Evolutionary conservation across 768 basidiomycete species (phyloP), one percentile per base, ranked within the genome.

Genomic region (Ephemerocybe angulata): DNA sequence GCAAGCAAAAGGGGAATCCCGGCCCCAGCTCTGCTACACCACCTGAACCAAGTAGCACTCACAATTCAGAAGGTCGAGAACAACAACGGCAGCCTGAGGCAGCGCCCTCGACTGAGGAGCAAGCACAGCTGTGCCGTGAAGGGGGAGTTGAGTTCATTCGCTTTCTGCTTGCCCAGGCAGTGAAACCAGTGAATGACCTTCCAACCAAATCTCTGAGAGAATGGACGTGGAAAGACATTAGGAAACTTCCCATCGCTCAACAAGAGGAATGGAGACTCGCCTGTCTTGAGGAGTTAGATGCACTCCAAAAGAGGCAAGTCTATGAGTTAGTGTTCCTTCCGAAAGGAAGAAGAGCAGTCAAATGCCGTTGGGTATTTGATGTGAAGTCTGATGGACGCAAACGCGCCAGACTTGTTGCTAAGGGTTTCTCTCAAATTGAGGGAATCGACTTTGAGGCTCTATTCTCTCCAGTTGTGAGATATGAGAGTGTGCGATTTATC

Each of bases 301-400:
- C 57, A 6, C 53, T 58, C 15, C 22, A 51, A 24, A 54, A 54
- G 24, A 15, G 53, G 3, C 13, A 51, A 4, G 57, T 58, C 17
- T 54, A 50, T 22, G 17, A 15, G 5, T 1, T 58, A 2, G 33
- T 46, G 12, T 35, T 52, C 19, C 46, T 53, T 13, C 62, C 55
- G 3, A 53, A 59, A 43, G 60, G 55, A 24, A 24, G 53, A 15
- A 60, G 53, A 22, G 28, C 53, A 0, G 58, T 65, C 21, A 60
- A 61, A 56, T 53, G 57, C 30, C 31, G 54, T 21, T 65, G 62
- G 62, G 62, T 65, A 2, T 63, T 60, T 46, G 49, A 56, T 44
- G 22, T 54, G 6, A 65, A 65, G 53, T 22, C 53, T 25, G 61
- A 63, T 56, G 58, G 58, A 30, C 40, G 50, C 15, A 53, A 58